phyloP scores from a whole-genome alignment of 2,329 filamentous ascomycete genomes.

The Daldinia sp. region DNA sequence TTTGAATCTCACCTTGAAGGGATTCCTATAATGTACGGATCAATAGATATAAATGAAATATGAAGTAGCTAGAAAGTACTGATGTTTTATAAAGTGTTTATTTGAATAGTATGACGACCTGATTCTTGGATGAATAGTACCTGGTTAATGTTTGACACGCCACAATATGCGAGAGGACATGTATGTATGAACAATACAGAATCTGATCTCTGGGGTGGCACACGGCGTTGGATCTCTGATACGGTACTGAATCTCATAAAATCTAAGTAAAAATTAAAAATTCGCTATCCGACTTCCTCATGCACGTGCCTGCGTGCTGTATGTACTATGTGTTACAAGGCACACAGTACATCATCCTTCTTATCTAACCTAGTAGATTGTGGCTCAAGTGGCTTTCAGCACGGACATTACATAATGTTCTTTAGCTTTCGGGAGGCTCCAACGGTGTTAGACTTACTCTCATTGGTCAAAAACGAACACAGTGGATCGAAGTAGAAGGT shows the following conservation, averaged over 20 bases:
- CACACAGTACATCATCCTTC: not conserved
- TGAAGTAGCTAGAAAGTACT: too few species aligned
- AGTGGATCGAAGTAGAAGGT: slow-evolving; percentile 15
- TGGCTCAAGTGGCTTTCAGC: slow-evolving; percentile 4
- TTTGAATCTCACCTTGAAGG: not conserved
- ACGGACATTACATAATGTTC: not conserved
- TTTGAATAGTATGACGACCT: not conserved
- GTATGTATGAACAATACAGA: not conserved
- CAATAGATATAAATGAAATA: too few species aligned
- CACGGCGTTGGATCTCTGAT: not conserved
- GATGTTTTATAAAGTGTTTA: too few species aligned
- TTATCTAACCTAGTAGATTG: not conserved
- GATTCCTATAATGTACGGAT: not conserved
- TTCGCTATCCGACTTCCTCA: not conserved
- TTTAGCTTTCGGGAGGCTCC: slow-evolving; percentile 24
- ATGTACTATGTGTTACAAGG: not conserved
- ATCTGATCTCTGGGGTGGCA: not conserved
- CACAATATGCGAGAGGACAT: not conserved
- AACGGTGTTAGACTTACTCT: not conserved
- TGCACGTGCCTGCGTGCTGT: not conserved
- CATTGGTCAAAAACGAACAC: slow-evolving; percentile 10
- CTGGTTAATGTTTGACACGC: not conserved
- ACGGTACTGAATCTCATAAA: not conserved
- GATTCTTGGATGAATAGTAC: not conserved
- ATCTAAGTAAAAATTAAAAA: not conserved